These are phyloP conservation scores for Tympanopsis confertula DNA, from an alignment of 2,329 filamentous ascomycete genomes.

Conservation along the genomic window DNA sequence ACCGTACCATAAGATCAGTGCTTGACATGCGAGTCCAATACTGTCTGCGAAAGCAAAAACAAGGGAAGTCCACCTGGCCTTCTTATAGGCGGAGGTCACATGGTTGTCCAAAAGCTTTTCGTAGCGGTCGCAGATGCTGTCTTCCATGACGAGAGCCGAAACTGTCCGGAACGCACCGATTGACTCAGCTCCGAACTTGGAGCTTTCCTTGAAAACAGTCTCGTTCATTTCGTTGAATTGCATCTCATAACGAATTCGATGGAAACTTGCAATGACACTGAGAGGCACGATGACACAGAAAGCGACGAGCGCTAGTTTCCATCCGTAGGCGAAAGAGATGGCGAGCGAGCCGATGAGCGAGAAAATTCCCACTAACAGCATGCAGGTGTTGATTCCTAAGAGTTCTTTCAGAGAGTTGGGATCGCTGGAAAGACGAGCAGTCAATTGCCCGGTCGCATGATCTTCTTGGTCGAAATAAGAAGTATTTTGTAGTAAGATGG, in stretches of 20 bases:
- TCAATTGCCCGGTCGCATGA: conserved; percentile 1
- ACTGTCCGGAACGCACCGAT: conserved; percentile 79
- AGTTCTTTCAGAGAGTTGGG: conserved; percentile 1
- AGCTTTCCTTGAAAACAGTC: conserved; percentile 65
- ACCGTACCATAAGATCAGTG: conserved; percentile 88
- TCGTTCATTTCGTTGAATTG: conserved; percentile 68
- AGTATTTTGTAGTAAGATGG: conserved; percentile 11
- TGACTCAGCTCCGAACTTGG: conserved; percentile 84
- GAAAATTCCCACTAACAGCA: not conserved
- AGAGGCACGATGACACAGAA: conserved; percentile 67
- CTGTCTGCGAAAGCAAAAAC: conserved; percentile 44
- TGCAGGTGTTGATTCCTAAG: conserved; percentile 1
- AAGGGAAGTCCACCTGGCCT: conserved; percentile 54
- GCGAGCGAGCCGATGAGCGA: conserved; percentile 9
- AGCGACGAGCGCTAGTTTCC: conserved; percentile 72
- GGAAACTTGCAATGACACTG: conserved; percentile 68
- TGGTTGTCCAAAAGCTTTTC: conserved; percentile 20
- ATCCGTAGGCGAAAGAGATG: conserved; percentile 62
- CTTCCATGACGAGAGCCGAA: conserved; percentile 76
- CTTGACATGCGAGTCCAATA: conserved; percentile 53
- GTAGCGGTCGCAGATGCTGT: conserved; percentile 43
- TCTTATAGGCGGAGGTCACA: conserved; percentile 61
- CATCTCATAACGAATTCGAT: conserved; percentile 61
- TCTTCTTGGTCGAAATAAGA: conserved; percentile 1
- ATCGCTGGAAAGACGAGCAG: not conserved